phyloP scores from a whole-genome alignment of 2,329 filamentous ascomycete genomes.

The Graphiopsis chlorocephala region DNA sequence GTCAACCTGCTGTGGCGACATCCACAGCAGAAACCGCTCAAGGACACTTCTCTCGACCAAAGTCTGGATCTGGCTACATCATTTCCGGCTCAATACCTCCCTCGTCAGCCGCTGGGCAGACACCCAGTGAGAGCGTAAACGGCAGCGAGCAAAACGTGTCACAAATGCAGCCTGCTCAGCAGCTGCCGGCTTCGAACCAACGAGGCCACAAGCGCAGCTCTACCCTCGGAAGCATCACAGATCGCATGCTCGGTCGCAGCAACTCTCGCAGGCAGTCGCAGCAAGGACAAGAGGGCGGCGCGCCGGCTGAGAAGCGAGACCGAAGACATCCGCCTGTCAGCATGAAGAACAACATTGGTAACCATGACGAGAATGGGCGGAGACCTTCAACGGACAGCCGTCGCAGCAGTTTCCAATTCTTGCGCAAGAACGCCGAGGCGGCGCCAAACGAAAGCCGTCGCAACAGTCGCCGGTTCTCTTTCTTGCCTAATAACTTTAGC shows the following conservation, averaged over 20 bases:
- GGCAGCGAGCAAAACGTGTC: conserved; percentile 54
- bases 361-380: conserved; percentile 52
- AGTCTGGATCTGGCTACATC: conserved; percentile 63
- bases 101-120: not conserved
- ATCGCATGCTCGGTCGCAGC: conserved; percentile 77
- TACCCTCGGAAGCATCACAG: conserved; percentile 61
- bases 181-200: conserved; percentile 9
- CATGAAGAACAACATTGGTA: conserved; percentile 72
- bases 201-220: conserved; percentile 65
- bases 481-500: conserved; percentile 50
- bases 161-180: conserved; percentile 39
- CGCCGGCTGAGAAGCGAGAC: conserved; percentile 57
- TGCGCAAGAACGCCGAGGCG: conserved; percentile 44
- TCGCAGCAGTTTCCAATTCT: conserved; percentile 51
- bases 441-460: conserved; percentile 36
- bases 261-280: conserved; percentile 33
- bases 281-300: conserved; percentile 37
- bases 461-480: conserved; percentile 48
- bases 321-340: conserved; percentile 85
- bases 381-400: conserved; percentile 49
- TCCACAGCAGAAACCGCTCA: conserved; percentile 86
- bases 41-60: conserved; percentile 79
- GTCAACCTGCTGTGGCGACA: conserved; percentile 80
- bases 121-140: conserved; percentile 8
- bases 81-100: conserved; percentile 64